Conservation (phyloP, 768 basidiomycete genomes). For the Epithele typhae region DNA sequence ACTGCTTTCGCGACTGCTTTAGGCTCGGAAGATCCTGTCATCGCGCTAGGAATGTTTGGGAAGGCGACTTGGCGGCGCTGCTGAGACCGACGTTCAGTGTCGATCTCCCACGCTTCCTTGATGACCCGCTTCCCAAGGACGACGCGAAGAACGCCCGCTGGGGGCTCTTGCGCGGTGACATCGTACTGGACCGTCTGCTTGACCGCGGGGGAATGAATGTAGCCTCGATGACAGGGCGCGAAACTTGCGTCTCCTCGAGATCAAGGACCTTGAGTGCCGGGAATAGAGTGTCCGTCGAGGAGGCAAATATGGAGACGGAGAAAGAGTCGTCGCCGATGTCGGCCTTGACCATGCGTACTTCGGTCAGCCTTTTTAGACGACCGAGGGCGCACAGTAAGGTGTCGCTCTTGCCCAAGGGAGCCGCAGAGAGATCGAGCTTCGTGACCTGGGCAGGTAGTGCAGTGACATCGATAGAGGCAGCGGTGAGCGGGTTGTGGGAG, state of each 20-base stretch:
- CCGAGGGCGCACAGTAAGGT: slow-evolving; percentile 45
- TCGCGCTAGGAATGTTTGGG: slow-evolving; percentile 6
- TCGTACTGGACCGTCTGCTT: slow-evolving; percentile 53
- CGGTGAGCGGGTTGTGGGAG: slow-evolving; percentile 62
- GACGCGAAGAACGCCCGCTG: slow-evolving; percentile 48
- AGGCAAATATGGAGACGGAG: slow-evolving; percentile 33
- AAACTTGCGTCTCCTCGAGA: slow-evolving; percentile 61
- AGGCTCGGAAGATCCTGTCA: background rate
- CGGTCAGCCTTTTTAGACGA: slow-evolving; percentile 47
- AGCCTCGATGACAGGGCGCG: slow-evolving; percentile 37
- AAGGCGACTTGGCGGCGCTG: slow-evolving; percentile 29
- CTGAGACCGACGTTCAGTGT: slow-evolving; percentile 54
- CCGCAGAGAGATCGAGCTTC: slow-evolving; percentile 62
- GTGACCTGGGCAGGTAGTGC: slow-evolving; percentile 48
- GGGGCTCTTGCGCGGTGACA: slow-evolving; percentile 47
- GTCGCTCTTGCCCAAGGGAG: slow-evolving; percentile 50
- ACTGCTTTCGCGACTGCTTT: slow-evolving; percentile 27
- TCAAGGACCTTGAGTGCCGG: slow-evolving; percentile 54
- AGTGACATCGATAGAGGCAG: slow-evolving; percentile 46
- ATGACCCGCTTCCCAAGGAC: slow-evolving; percentile 67
- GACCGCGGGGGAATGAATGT: slow-evolving; percentile 38
- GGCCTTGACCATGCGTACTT: slow-evolving; percentile 51
- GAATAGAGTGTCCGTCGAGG: slow-evolving; percentile 35
- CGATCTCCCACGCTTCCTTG: slow-evolving; percentile 78
- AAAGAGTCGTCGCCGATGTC: slow-evolving; percentile 62